Evolutionary conservation across 2,329 filamentous ascomycete genomes (phyloP).

Genomic region (Talaromyces sp.): DNA sequence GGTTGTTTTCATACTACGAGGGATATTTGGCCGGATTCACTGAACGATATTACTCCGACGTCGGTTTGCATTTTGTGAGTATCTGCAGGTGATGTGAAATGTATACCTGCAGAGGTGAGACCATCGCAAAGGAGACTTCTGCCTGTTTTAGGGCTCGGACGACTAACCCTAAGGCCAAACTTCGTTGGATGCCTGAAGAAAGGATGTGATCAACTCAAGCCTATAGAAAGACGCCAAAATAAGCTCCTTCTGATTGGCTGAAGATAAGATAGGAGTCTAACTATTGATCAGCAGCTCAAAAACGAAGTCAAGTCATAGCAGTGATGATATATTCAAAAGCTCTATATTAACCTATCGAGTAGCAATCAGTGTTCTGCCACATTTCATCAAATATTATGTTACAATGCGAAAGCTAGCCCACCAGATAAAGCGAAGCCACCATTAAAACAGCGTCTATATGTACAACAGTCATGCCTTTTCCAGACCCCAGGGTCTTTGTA

Average conservation of each 20-base stretch:
- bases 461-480: slow-evolving; percentile 6
- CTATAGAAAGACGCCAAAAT: neutral
- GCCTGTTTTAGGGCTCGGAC: neutral
- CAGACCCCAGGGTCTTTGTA: neutral
- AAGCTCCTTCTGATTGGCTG: neutral
- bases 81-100: neutral
- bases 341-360: neutral
- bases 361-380: neutral
- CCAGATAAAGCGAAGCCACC: neutral
- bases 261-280: neutral
- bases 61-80: neutral
- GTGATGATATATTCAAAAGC: neutral
- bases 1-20: neutral
- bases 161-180: neutral
- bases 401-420: neutral
- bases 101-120: neutral
- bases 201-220: neutral
- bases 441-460: slow-evolving; percentile 7
- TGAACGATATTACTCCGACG: neutral
- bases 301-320: too few relatives aligned
- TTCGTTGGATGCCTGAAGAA: neutral
- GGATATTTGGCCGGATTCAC: neutral
- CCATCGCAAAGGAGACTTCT: too few relatives aligned
- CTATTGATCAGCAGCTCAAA: too few relatives aligned
- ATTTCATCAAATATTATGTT: slow-evolving; percentile 3